Percentiles rank a stretch among this genome's conserved stretches.
Conservation (phyloP, 176 grass and related monocot species). For the Oryza longistaminata region DNA sequence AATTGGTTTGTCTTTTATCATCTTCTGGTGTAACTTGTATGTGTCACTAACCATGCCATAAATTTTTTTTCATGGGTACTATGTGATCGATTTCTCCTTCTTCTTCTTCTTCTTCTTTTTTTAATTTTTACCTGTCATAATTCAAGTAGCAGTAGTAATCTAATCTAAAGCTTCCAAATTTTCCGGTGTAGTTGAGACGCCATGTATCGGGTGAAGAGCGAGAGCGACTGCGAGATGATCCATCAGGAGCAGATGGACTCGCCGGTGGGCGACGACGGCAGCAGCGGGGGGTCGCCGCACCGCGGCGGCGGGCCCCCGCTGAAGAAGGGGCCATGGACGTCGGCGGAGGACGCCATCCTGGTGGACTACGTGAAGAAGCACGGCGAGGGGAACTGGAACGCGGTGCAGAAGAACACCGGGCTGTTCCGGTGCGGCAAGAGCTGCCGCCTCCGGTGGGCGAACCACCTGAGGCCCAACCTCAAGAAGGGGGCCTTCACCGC, state of each 20-base stretch:
- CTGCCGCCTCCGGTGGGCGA: constrained; percentile 89
- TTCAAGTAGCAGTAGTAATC: neutral
- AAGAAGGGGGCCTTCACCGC: constrained; percentile 81
- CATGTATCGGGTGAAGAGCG: constrained; percentile 57
- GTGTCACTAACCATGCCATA: neutral
- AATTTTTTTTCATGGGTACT: neutral
- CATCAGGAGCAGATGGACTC: constrained; percentile 57
- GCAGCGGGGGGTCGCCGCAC: constrained; percentile 54
- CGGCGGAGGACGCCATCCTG: constrained; percentile 77
- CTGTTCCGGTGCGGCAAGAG: constrained; percentile 88
- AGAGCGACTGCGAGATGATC: constrained; percentile 57
- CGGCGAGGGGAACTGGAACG: constrained; percentile 94
- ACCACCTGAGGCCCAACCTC: constrained; percentile 83
- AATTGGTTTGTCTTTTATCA: constrained; percentile 9
- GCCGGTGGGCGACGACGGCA: constrained; percentile 45
- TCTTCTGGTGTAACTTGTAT: constrained; percentile 4
- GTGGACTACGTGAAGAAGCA: constrained; percentile 85
- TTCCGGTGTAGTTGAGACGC: constrained; percentile 21
- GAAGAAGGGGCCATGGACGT: constrained; percentile 93
- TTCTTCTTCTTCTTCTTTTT: neutral
- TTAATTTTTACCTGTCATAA: neutral
- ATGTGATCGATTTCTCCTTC: neutral
- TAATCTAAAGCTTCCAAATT: neutral
- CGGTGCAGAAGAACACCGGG: constrained; percentile 86
- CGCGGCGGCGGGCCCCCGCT: constrained; percentile 49